Evolutionary conservation across 805 yeast genomes (phyloP), one percentile per base, ranked within the genome.

Genomic region (Candida corydali): DNA sequence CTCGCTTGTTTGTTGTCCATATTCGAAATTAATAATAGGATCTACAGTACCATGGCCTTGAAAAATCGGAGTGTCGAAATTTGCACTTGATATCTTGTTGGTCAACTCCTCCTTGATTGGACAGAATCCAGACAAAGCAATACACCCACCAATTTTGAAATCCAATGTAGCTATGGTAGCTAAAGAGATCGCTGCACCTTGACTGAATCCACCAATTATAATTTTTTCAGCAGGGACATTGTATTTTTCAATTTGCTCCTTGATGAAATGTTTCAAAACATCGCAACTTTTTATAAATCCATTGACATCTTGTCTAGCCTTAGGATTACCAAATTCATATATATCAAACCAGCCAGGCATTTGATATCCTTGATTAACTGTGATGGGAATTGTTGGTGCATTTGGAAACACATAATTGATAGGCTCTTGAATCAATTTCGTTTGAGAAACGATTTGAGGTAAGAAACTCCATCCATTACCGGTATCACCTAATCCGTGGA

Each of bases 271-370:
- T 34, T 70, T 64, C 17, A 82, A 63, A 3, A 59, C 47, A 1
- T 69, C 67, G 30, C 78, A 61, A 9, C 80, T 64, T 36, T 65
- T 63, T 47, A 75, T 51, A 51, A 73, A 77, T 2, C 88, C 87
- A 0, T 48, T 63, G 7, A 54, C 58, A 49, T 83, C 89, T 32
- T 73, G 73, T 45, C 42, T 64, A 28, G 58, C 73, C 32, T 59
- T 46, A 0, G 66, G 61, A 37, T 71, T 65, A 3, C 78, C 80
- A 50, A 82, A 68, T 18, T 68, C 75, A 34, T 54, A 62, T 28
- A 89, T 74, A 51, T 87, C 94, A 53, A 86, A 91, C 98, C 98
- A 93, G 2, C 80, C 80, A 0, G 96, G 84, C 81, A 82, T 81
- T 1, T 51, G 46, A 50, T 63, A 57, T 1, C 93, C 94, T 16